phyloP scores from a whole-genome alignment of 2,329 filamentous ascomycete species.

The Coniochaeta sp. region DNA sequence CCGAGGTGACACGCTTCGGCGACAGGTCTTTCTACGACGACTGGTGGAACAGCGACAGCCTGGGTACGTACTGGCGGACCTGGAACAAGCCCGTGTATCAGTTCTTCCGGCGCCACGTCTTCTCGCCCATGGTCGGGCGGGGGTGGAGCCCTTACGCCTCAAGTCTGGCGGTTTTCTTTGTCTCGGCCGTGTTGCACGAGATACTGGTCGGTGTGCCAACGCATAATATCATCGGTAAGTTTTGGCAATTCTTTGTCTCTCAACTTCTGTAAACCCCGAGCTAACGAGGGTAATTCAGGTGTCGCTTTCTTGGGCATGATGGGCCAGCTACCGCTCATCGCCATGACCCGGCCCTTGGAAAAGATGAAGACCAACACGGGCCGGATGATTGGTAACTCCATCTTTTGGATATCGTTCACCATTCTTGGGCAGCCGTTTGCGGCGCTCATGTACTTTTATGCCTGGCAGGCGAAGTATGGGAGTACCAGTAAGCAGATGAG shows the following conservation, averaged over 20 bases:
- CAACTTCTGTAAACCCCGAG: neutral
- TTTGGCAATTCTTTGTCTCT: neutral
- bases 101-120: conserved; percentile 94
- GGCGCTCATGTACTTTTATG: conserved; percentile 91
- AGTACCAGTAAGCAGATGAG: conserved; percentile 51
- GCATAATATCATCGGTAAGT: conserved; percentile 81
- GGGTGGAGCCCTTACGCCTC: conserved; percentile 68
- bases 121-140: conserved; percentile 76
- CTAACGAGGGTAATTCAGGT: conserved; percentile 39
- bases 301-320: conserved; percentile 95
- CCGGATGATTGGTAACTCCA: conserved; percentile 79
- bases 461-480: conserved; percentile 97
- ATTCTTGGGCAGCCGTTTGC: conserved; percentile 91
- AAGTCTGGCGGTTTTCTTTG: conserved; percentile 75
- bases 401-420: conserved; percentile 96
- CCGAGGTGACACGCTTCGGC: conserved; percentile 83
- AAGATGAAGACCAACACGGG: conserved; percentile 70
- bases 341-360: conserved; percentile 70
- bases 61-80: conserved; percentile 86
- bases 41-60: conserved; percentile 91
- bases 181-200: conserved; percentile 87
- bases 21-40: conserved; percentile 94
- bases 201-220: conserved; percentile 89
- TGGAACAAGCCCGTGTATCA: conserved; percentile 98
- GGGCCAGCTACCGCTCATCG: conserved; percentile 82